Percentiles rank a stretch among this genome's conserved stretches.
These are phyloP conservation scores for Linnemannia schmuckeri DNA, from an alignment of 192 early-diverging fungal genomes.

Conservation along the genomic window DNA sequence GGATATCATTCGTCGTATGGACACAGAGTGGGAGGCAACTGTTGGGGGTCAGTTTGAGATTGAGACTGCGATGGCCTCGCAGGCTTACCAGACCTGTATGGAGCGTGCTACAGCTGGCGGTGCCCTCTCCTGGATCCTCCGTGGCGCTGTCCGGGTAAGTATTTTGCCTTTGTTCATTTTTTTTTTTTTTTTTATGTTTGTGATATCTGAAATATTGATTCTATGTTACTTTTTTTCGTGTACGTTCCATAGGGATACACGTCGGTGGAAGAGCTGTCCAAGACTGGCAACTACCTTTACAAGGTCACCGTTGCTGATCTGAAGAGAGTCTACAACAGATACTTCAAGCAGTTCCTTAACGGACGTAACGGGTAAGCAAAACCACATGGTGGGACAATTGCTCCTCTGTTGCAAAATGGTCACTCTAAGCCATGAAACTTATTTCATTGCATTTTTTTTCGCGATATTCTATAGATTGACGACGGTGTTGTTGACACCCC, in stretches of 20 bases:
- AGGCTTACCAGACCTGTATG: constrained; percentile 55
- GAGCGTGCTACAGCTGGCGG: constrained; percentile 51
- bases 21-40: constrained; percentile 42
- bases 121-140: constrained; percentile 46
- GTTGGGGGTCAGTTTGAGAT: constrained; percentile 51
- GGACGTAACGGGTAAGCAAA: constrained; percentile 41
- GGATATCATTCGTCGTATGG: constrained; percentile 52
- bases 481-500: constrained; percentile 51
- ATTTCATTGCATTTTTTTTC: too few species aligned
- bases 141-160: constrained; percentile 44
- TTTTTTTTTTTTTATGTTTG: neutral
- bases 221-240: neutral
- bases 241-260: constrained; percentile 61
- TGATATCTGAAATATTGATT: neutral
- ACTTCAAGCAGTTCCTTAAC: constrained; percentile 72
- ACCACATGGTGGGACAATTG: neutral
- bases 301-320: constrained; percentile 65
- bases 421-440: neutral
- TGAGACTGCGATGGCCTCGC: constrained; percentile 48
- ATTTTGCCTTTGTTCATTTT: neutral
- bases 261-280: constrained; percentile 64
- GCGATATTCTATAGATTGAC: constrained; percentile 18
- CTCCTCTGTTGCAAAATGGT: too few species aligned
- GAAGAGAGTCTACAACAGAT: constrained; percentile 65
- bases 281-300: constrained; percentile 59